Conservation (phyloP, 257 asterid species). For the Leptodermis oblonga region DNA sequence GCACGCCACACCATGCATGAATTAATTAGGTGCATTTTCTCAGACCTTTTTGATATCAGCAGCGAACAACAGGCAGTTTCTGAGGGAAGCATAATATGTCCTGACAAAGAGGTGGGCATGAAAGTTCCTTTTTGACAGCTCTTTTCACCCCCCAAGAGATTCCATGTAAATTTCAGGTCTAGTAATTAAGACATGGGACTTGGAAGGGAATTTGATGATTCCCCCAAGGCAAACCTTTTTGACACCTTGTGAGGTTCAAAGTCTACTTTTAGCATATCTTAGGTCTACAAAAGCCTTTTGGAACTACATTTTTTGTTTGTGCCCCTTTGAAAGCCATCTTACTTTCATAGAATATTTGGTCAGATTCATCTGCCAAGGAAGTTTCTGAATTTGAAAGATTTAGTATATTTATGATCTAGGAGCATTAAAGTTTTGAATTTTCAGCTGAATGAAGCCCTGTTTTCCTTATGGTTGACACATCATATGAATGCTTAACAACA, state of each 20-base stretch:
- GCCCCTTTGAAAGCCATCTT: background rate
- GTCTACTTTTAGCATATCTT: background rate
- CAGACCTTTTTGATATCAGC: constrained; percentile 55
- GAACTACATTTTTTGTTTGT: background rate
- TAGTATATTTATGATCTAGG: background rate
- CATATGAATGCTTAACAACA: background rate
- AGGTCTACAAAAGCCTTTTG: background rate
- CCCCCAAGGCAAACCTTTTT: background rate
- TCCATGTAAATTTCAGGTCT: background rate
- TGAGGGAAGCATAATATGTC: constrained; percentile 28
- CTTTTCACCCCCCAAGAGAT: background rate
- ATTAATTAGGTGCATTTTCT: constrained; percentile 76
- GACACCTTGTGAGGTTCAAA: background rate
- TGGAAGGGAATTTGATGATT: background rate
- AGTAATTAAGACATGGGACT: background rate
- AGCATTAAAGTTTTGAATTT: background rate
- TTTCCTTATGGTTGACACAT: background rate
- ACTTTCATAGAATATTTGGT: background rate
- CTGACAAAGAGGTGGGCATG: constrained; percentile 47
- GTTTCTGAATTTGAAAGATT: background rate
- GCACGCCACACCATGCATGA: constrained; percentile 97
- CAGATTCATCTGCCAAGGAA: background rate
- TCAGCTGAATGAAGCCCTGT: background rate
- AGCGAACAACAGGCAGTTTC: constrained; percentile 19
- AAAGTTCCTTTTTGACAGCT: background rate